Conservation (phyloP, 768 basidiomycete genomes). For the Pleurotus pulmonarius region DNA sequence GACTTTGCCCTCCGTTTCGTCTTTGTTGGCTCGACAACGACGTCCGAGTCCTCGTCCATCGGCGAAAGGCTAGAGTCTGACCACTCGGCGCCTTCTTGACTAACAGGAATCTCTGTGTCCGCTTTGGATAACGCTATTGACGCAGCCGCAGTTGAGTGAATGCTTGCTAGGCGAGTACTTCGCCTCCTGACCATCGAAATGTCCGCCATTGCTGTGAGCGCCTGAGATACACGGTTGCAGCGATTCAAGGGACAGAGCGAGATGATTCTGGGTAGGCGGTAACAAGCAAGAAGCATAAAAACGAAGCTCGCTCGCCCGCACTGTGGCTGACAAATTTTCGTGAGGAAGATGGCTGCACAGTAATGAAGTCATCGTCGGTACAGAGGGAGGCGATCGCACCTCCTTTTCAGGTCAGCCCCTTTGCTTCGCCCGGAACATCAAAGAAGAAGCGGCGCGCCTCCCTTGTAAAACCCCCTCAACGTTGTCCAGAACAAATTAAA, state of each 20-base stretch:
- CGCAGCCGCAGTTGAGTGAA: not conserved
- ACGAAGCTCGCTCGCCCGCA: not conserved
- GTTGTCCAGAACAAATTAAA: too few relatives aligned
- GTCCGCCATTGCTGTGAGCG: not conserved
- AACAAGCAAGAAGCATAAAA: constrained; percentile 5
- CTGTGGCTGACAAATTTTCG: not conserved
- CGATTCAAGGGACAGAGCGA: not conserved
- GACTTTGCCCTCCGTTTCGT: not conserved
- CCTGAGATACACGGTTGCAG: not conserved
- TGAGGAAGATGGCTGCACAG: not conserved
- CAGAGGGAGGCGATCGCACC: not conserved
- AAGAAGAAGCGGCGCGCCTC: too few relatives aligned
- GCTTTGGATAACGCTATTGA: not conserved
- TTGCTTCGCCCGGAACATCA: too few relatives aligned
- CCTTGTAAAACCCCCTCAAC: too few relatives aligned
- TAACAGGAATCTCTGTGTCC: too few relatives aligned
- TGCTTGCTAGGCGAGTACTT: constrained; percentile 1
- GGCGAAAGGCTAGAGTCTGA: not conserved
- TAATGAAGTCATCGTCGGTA: not conserved
- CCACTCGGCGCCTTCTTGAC: not conserved
- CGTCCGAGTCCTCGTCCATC: not conserved
- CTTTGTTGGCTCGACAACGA: not conserved
- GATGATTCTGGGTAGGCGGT: not conserved
- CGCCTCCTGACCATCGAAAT: constrained; percentile 1
- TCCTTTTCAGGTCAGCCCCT: too few relatives aligned